Evolutionary conservation across 208 protist species (phyloP).

Genomic region (Leishmania mexicana): DNA sequence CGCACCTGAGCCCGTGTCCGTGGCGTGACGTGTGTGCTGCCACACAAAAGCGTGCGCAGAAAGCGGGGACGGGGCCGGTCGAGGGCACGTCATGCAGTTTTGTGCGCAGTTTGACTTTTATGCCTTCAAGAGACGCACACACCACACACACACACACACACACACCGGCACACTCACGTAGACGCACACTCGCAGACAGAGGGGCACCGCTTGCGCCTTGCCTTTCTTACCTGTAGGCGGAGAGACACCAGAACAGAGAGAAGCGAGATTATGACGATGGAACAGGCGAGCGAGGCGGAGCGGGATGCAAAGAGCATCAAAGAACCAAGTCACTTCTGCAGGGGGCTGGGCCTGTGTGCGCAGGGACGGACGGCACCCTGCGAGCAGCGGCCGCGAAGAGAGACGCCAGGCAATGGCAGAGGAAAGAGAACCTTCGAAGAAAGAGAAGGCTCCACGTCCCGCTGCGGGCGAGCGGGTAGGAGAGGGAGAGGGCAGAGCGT

Average conservation of each 20-base stretch:
- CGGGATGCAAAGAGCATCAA: not conserved
- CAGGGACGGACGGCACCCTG: not conserved
- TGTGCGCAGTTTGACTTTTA: not conserved
- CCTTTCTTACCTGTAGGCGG: not conserved
- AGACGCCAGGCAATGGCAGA: not conserved
- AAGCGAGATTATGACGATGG: not conserved
- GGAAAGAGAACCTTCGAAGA: not conserved
- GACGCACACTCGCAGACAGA: not conserved
- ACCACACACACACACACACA: not conserved
- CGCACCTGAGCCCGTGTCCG: not conserved
- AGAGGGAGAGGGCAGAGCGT: not conserved
- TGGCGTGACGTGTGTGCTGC: not conserved
- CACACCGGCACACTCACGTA: not conserved
- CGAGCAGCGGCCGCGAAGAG: not conserved
- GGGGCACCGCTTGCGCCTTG: not conserved
- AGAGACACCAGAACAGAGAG: not conserved
- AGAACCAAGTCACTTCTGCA: not conserved
- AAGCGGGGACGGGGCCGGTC: not conserved
- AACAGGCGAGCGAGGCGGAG: not conserved
- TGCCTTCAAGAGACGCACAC: not conserved
- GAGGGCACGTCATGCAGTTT: not conserved
- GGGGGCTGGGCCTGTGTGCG: not conserved
- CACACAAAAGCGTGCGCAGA: not conserved
- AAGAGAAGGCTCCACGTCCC: not conserved
- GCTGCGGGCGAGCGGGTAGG: not conserved